Base-by-base conservation (phyloP, 1,284 basidiomycete genomes). In the Cutaneotrichosporon arboriforme region DNA sequence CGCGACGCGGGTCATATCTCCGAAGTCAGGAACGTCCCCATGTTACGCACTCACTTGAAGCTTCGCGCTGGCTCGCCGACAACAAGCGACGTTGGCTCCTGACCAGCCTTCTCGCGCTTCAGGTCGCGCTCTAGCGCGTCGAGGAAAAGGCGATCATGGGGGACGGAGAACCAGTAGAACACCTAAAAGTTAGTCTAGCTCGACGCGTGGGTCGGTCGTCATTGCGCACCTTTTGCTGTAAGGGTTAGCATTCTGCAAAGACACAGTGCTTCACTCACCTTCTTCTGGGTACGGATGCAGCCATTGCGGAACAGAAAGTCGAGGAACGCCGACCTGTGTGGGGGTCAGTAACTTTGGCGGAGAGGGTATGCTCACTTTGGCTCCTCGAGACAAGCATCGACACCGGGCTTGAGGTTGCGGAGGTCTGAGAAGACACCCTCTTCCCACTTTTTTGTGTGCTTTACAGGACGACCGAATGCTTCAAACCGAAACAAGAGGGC, bases 261-360 rank as follows among this genome's bases (percentile, higher is more conserved):
- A n/a, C n/a, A n/a, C n/a, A n/a, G n/a, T n/a, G n/a, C n/a, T n/a
- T n/a, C n/a, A 70, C 91, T 90, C 77, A 92, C 90, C 77, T 93
- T 93, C 80, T 94, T 96, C 72, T 94, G 90, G 1, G 91, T 94
- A 39, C 90, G 83, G 59, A 96, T 93, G 72, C 90, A 92, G 67
- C 91, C 89, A 65, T 89, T 90, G 73, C 91, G 90, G 83, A 93
- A 94, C 14, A 96, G 77, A 33, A 92, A 80, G 67, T 94, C 90
- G 15, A 96, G 79, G 35, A 79, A 91, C 86, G n/a, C 64, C 1
- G 70, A 72, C 54, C 73, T 74, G 46, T 20, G 17, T 20, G 18
- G 38, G n/a, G n/a, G 5, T 43, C 36, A n/a, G 23, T 22, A 21
- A n/a, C 12, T 40, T 15, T 17, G 2, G 17, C 8, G 4, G 1